Base-by-base conservation (phyloP, 257 asterid genomes). In the Forsythia viridissima region DNA sequence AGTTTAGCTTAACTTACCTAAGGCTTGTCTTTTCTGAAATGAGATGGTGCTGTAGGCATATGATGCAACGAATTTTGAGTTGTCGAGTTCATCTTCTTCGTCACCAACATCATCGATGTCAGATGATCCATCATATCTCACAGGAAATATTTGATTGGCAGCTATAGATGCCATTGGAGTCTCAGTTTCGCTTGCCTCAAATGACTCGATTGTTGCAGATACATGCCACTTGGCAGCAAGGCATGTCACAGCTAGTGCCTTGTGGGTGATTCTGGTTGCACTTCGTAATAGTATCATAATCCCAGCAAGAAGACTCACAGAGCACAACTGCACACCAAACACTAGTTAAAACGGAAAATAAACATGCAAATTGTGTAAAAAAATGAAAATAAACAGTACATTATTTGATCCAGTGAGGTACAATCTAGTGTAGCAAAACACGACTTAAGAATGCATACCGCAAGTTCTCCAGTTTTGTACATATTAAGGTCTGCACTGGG, bases 181-280 rank as follows among this genome's bases (percentile, higher is more conserved):
- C 77, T 88, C 97, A 5, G 75, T 46, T 39, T 92, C 94, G 0
- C 82, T 57, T 11, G 91, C 66, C 6, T 91, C 97, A 13, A 90
- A 92, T 2, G 92, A 90, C 84, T 93, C 96, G 2, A 95, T 79
- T 0, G 98, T 93, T 46, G 98, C 98, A 63, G 97, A 87, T 5
- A 91, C 98, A 24, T 95, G 97, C 99, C 99, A 95, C 88, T 93
- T 95, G 7, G 99, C 91, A 0, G 99, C 98, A n/a, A 95, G 93
- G 90, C 98, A 89, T 7, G 94, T 88, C 67, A 96, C 93, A 0
- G 94, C 88, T 41, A 85, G 95, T 8, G 99, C 99, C 84, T 92
- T 96, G 86, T 93, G 99, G n/a, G 98, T 96, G 16, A 96, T 96
- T 76, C 90, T 87, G 0, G 98, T 88, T 6, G 99, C 99, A 51